Evolutionary conservation across 1,284 basidiomycete genomes (phyloP).

Genomic region (Malassezia sympodialis): DNA sequence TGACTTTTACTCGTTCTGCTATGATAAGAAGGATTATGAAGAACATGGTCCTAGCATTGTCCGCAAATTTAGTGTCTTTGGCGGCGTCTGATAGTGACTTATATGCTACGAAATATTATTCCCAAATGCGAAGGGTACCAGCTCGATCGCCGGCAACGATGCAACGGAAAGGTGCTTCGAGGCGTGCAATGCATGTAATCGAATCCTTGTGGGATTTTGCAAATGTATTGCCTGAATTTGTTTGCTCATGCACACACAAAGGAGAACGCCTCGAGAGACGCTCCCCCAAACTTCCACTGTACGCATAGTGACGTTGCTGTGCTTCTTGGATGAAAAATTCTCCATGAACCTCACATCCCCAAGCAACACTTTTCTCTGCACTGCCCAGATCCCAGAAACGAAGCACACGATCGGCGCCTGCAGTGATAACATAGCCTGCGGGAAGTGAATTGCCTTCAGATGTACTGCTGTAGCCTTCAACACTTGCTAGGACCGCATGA

Average conservation of each 20-base stretch:
- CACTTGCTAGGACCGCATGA: slow-evolving; percentile 32
- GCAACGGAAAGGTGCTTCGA: slow-evolving; percentile 77
- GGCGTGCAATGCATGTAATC: slow-evolving; percentile 65
- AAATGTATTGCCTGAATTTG: slow-evolving; percentile 14
- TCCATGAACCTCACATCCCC: slow-evolving; percentile 13
- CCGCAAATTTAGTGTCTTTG: slow-evolving; percentile 39
- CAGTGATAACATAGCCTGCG: slow-evolving; percentile 65
- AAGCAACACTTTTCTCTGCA: slow-evolving; percentile 54
- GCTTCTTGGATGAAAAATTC: not conserved
- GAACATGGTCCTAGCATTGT: slow-evolving; percentile 93
- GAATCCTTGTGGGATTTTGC: slow-evolving; percentile 61
- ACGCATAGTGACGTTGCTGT: not conserved
- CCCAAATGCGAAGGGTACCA: slow-evolving; percentile 42
- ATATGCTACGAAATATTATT: slow-evolving; percentile 11
- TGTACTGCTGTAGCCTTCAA: slow-evolving; percentile 43
- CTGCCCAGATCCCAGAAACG: slow-evolving; percentile 67
- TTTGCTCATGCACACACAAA: slow-evolving; percentile 25
- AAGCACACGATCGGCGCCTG: slow-evolving; percentile 69
- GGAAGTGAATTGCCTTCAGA: slow-evolving; percentile 8
- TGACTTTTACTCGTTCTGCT: slow-evolving; percentile 94
- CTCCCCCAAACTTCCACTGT: not conserved
- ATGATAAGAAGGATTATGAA: slow-evolving; percentile 93
- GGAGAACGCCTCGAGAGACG: slow-evolving; percentile 17
- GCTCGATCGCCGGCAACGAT: slow-evolving; percentile 66
- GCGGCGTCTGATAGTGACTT: slow-evolving; percentile 22